Evolutionary conservation across 225 moss, liverwort and hornwort genomes (phyloP), one percentile per base, ranked within the genome.

Genomic region (Pseudisothecium myosuroides): DNA sequence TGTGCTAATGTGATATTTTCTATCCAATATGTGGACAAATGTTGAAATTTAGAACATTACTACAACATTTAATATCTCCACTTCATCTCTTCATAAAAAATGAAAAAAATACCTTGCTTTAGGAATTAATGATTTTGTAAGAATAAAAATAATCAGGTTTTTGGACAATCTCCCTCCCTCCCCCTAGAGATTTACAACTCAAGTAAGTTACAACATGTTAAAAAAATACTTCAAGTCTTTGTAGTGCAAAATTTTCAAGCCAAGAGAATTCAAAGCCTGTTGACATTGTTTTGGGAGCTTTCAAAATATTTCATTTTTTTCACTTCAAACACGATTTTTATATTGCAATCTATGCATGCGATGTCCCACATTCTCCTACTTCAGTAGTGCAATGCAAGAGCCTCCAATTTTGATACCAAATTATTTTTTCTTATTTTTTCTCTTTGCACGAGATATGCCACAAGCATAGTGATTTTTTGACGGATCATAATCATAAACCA

Each of bases 91-190:
- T n/a, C n/a, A n/a, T n/a, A n/a, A n/a, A n/a, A n/a, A n/a, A n/a
- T n/a, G n/a, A n/a, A n/a, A n/a, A n/a, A n/a, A n/a, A n/a, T n/a
- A n/a, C n/a, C n/a, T n/a, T n/a, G n/a, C n/a, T n/a, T n/a, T n/a
- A n/a, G n/a, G n/a, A 15, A 3, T 64, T 5, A 37, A n/a, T 26
- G 15, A 13, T 68, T 39, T 22, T 2, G 4, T 27, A 41, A 15
- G 14, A 41, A 41, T 71, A 14, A 43, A 27, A 72, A 72, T 9
- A 52, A 15, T n/a, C 2, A 4, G n/a, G n/a, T 29, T 32, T 75
- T 49, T 19, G 29, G 6, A 6, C 3, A 10, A 2, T 4, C 17
- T 2, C 9, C 3, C 4, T 2, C 16, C 0, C 2, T 2, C 13
- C 2, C 19, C 3, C 10, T 29, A 36, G 22, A 0, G 5, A 52